These are phyloP conservation scores for Cyberlindnera xylosilytica DNA, from an alignment of 805 yeast genomes.

Conservation along the genomic window DNA sequence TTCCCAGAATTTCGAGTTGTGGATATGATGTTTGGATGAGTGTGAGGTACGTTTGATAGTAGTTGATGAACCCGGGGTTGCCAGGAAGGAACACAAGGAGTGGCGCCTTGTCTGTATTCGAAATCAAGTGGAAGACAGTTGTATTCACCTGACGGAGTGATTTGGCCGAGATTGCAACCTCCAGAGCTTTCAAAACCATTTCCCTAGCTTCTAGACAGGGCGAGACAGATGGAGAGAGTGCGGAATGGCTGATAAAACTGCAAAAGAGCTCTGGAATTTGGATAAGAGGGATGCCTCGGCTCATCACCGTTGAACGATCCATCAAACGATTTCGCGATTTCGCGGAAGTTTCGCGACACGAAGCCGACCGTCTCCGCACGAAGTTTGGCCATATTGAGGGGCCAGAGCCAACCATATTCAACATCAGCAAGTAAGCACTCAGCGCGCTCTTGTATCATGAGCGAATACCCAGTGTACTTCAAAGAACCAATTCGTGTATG, in stretches of 20 bases:
- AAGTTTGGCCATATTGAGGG: not conserved
- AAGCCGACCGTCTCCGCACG: too few species aligned
- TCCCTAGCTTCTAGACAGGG: too few species aligned
- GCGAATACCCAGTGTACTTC: conserved; percentile 47
- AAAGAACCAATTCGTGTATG: conserved; percentile 64
- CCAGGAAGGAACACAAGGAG: conserved; percentile 68
- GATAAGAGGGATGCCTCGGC: not conserved
- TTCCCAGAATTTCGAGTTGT: conserved; percentile 48
- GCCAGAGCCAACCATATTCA: too few species aligned
- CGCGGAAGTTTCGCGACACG: not conserved
- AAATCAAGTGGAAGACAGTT: conserved; percentile 8
- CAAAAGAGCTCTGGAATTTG: not conserved
- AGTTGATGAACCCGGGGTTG: conserved; percentile 71
- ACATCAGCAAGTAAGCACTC: not conserved
- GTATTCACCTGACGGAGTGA: conserved; percentile 6
- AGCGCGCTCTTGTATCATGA: conserved; percentile 5
- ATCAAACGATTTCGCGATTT: not conserved
- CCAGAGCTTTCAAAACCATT: conserved; percentile 8
- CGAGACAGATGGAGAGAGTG: too few species aligned
- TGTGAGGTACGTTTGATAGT: conserved; percentile 53
- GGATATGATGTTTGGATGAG: conserved; percentile 40
- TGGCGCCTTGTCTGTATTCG: conserved; percentile 20
- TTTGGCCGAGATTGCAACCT: not conserved
- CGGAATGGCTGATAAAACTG: too few species aligned
- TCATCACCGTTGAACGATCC: not conserved